These are phyloP conservation scores for Penicillium turbatum DNA, from an alignment of 495 filamentous ascomycete species.

Conservation along the genomic window DNA sequence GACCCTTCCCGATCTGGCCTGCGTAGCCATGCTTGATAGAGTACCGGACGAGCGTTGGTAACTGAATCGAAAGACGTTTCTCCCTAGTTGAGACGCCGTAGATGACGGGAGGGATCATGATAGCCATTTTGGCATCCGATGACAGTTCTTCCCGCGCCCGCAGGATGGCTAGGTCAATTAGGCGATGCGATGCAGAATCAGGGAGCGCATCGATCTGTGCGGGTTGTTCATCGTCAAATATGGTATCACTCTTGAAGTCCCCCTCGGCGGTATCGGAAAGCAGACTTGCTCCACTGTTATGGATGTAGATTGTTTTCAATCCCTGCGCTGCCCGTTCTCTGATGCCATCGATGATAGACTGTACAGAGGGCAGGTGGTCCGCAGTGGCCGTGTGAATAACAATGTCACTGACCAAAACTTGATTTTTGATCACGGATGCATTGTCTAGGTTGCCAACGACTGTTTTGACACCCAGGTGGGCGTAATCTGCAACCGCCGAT, in stretches of 20 bases:
- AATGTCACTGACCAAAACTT: slow-evolving; percentile 27
- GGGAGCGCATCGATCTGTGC: slow-evolving; percentile 33
- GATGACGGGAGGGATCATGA: slow-evolving; percentile 36
- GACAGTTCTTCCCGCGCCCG: slow-evolving; percentile 25
- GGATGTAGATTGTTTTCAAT: slow-evolving; percentile 34
- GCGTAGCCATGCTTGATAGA: slow-evolving; percentile 34
- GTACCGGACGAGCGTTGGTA: slow-evolving; percentile 29
- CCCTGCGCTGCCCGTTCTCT: slow-evolving; percentile 23
- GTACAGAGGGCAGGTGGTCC: slow-evolving; percentile 32
- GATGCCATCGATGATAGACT: slow-evolving; percentile 34
- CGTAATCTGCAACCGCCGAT: slow-evolving; percentile 16
- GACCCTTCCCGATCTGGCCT: slow-evolving; percentile 26
- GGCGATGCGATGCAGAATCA: slow-evolving; percentile 35
- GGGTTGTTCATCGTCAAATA: slow-evolving; percentile 31
- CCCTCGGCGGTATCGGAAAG: slow-evolving; percentile 19
- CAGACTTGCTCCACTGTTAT: slow-evolving; percentile 32
- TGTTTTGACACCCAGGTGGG: slow-evolving; percentile 15
- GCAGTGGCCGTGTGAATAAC: slow-evolving; percentile 37
- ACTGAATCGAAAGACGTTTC: slow-evolving; percentile 27
- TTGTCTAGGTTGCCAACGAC: slow-evolving; percentile 29
- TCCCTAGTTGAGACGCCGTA: slow-evolving; percentile 28
- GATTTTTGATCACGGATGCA: slow-evolving; percentile 25
- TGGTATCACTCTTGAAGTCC: slow-evolving; percentile 22
- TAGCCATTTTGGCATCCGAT: slow-evolving; percentile 31
- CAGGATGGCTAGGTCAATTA: slow-evolving; percentile 38